Percentiles rank a stretch among this genome's conserved stretches.
Conservation (phyloP, 805 yeast species). For the Teunomyces lycoperdinae region DNA sequence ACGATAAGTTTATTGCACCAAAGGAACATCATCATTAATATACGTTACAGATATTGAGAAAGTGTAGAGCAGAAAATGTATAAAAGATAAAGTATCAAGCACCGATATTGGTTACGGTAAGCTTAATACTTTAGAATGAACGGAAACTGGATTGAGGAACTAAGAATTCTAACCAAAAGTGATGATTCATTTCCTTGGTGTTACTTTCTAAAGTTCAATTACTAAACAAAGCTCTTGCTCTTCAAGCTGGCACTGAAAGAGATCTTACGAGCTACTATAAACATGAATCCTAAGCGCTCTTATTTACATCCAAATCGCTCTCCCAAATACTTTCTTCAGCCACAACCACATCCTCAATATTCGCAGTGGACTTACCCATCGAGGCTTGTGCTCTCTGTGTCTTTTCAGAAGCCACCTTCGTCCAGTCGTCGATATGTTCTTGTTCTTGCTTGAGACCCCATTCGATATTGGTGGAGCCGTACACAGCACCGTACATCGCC, state of each 20-base stretch:
- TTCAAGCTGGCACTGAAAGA: too few species aligned
- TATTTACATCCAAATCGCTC: slow-evolving; percentile 10
- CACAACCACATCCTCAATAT: slow-evolving; percentile 11
- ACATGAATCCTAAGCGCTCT: not conserved
- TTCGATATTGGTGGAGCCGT: slow-evolving; percentile 58
- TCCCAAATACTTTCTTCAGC: slow-evolving; percentile 25
- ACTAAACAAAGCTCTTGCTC: too few species aligned
- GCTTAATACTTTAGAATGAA: not conserved
- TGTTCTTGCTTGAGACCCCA: slow-evolving; percentile 73
- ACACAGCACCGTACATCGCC: slow-evolving; percentile 79
- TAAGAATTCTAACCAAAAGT: too few species aligned
- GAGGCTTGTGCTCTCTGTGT: slow-evolving; percentile 57
- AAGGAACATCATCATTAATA: slow-evolving; percentile 23
- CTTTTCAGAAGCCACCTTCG: slow-evolving; percentile 59
- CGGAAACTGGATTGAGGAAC: too few species aligned
- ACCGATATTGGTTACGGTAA: not conserved
- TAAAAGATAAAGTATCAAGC: too few species aligned
- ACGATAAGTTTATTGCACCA: slow-evolving; percentile 48
- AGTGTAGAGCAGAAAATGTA: not conserved
- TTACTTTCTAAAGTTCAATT: too few species aligned
- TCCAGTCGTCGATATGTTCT: slow-evolving; percentile 69
- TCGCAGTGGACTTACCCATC: slow-evolving; percentile 12
- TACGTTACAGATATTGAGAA: not conserved
- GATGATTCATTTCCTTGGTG: too few species aligned
- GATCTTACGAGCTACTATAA: too few species aligned